Evolutionary conservation across 2,329 filamentous ascomycete genomes (phyloP), one percentile per base, ranked within the genome.

Genomic region (Cordyceps cicadae): DNA sequence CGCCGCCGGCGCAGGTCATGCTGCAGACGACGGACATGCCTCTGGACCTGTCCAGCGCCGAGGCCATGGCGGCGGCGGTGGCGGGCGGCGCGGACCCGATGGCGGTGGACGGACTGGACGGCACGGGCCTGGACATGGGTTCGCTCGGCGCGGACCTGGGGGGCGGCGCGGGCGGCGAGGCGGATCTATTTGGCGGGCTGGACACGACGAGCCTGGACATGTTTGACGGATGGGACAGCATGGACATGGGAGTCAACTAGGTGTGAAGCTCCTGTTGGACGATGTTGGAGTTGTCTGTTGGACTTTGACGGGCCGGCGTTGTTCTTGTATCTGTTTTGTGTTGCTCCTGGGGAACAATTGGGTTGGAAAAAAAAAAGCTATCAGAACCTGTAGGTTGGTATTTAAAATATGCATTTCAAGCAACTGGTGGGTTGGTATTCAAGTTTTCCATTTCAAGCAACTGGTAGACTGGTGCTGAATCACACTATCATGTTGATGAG

Each of bases 171-270:
- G 68, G 65, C 21, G 77, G 65, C 21, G 77, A 75, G 34, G 75
- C 72, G 5, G 71, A 75, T 41, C 61, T 77, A 62, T 77, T 77
- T 66, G 70, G 71, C 4, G 68, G 68, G 2, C 66, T 76, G n/a
- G 74, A 72, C 34, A 70, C 71, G 9, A 67, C 71, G 9, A 67
- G 70, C 12, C 74, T 81, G 63, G 79, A 81, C 53, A 74, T 78
- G 61, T 81, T 81, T 66, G 70, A 72, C 37, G 71, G 69, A 55
- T 72, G 72, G 69, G 72, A 74, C 49, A 67, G 65, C 19, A 76
- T 76, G 73, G 71, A 74, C 19, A 57, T 72, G 46, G 55, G 55
- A n/a, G 55, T 41, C 15, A 57, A 57, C 37, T 58, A 51, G 34
- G 41, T 2, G 45, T 19, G 14, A 5, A 17, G 19, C 37, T 54